Conservation (phyloP, 2,329 filamentous ascomycete genomes). For the Cryphonectria naterciae region DNA sequence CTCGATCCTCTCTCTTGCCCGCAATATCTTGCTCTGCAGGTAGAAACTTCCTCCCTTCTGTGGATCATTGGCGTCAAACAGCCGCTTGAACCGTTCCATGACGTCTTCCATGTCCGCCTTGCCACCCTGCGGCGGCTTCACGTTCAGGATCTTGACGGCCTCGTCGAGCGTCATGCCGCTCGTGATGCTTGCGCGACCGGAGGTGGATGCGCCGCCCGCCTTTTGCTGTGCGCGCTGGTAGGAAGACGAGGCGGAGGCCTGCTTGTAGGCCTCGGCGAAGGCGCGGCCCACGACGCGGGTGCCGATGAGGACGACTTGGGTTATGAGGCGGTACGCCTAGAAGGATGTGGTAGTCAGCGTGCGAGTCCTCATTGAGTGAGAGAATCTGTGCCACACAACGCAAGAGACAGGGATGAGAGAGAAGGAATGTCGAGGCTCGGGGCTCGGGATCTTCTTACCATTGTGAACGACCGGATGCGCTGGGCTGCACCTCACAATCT, state of each 20-base stretch:
- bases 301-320: slow-evolving; percentile 89
- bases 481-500: not conserved
- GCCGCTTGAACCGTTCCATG: slow-evolving; percentile 85
- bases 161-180: slow-evolving; percentile 90
- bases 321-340: slow-evolving; percentile 92
- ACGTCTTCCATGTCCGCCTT: slow-evolving; percentile 79
- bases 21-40: slow-evolving; percentile 92
- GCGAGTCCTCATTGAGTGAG: not conserved
- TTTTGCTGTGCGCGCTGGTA: slow-evolving; percentile 77
- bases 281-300: slow-evolving; percentile 90
- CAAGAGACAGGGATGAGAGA: not conserved
- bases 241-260: slow-evolving; percentile 84
- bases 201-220: slow-evolving; percentile 44
- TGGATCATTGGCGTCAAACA: slow-evolving; percentile 94
- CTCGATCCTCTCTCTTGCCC: slow-evolving; percentile 91
- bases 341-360: not conserved
- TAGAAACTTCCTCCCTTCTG: slow-evolving; percentile 98
- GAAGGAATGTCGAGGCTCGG: not conserved
- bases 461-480: slow-evolving; percentile 25
- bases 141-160: slow-evolving; percentile 95
- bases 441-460: slow-evolving; percentile 30
- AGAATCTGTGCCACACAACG: not conserved
- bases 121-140: slow-evolving; percentile 82
- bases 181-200: slow-evolving; percentile 52
- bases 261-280: slow-evolving; percentile 92